Base-by-base conservation (phyloP, 2,329 filamentous ascomycete genomes). In the Aspergillus tamarii region DNA sequence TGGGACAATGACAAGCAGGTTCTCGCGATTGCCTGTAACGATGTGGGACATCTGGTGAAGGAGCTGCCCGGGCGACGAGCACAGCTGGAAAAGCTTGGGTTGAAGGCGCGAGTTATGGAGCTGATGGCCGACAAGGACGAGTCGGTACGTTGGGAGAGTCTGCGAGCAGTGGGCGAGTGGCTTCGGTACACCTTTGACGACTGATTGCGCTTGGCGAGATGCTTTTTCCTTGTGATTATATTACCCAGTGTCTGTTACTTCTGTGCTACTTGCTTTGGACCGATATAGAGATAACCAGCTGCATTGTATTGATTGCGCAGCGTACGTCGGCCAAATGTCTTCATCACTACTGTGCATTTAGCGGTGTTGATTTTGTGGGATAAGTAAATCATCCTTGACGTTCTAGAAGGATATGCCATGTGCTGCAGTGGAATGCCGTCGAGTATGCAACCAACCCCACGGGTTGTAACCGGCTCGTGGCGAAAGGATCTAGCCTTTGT, bases 71-170 rank as follows among this genome's bases (percentile, higher is more conserved):
- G 96, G 82, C 91, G 90, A 82, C 84, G 94, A 73, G 83, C 85
- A 63, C 87, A 91, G 76, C 84, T 97, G 70, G 94, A 97, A 82
- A 93, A 89, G 81, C 79, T 93, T 50, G 93, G 93, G 0, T 80
- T 97, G 67, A 97, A 97, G 86, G 87, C 87, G 21, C 86, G 92
- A 69, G 90, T 97, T 65, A 96, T 97, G 93, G 91, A 93, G 81
- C 84, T 97, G 73, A 97, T 97, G 94, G 89, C 88, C 72, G 92
- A 96, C 74, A 85, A 88, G 63, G 93, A 97, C 73, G 93, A 97
- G 82, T 89, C 88, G 64, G 92, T 97, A 54, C 85, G 94, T 74
- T 97, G 93, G 93, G 94, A 97, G 83, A 95, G 92, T 78, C 81
- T 97, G 81, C 88, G 91, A 72, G 93, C 94, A 19, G 88, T 97